Percentiles rank a stretch among this genome's conserved stretches.
Evolutionary conservation across 1,139 yeast species (phyloP).

Genomic region (Blastobotrys illinoisensis): DNA sequence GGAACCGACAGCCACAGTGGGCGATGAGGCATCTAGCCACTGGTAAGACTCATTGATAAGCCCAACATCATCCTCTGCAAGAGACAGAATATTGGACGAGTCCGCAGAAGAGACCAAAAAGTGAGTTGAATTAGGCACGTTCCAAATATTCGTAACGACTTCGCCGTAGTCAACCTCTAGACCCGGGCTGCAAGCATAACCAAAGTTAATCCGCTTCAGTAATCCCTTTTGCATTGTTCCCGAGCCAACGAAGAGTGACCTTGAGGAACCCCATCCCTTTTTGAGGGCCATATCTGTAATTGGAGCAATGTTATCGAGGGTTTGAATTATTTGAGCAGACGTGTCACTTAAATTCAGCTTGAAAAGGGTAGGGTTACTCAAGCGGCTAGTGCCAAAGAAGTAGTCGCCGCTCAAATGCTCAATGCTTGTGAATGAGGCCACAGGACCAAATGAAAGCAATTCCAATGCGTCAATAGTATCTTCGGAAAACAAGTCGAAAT

Average conservation of each 20-base stretch:
- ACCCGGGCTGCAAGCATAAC: not conserved
- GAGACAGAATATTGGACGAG: not conserved
- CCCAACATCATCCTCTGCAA: not conserved
- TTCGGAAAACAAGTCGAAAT: constrained; percentile 1
- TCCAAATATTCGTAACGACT: constrained; percentile 7
- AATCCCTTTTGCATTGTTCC: constrained; percentile 9
- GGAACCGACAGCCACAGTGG: not conserved
- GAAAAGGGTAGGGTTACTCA: constrained; percentile 14
- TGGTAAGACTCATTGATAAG: not conserved
- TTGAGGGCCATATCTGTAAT: constrained; percentile 11
- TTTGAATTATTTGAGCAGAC: constrained; percentile 3
- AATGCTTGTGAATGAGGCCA: constrained; percentile 15
- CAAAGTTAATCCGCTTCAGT: constrained; percentile 7
- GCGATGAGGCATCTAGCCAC: not conserved
- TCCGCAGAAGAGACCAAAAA: not conserved
- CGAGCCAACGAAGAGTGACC: constrained; percentile 11
- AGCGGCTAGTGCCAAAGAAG: constrained; percentile 18
- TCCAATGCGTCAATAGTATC: constrained; percentile 3
- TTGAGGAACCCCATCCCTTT: constrained; percentile 4
- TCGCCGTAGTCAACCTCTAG: constrained; percentile 9
- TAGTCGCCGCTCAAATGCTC: constrained; percentile 16
- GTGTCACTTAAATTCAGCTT: constrained; percentile 8
- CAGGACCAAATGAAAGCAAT: constrained; percentile 10
- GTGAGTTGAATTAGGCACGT: not conserved
- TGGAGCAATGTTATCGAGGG: constrained; percentile 12